Evolutionary conservation across 495 filamentous ascomycete species (phyloP), one percentile per base, ranked within the genome.

Genomic region (Thermochaetoides thermophila): DNA sequence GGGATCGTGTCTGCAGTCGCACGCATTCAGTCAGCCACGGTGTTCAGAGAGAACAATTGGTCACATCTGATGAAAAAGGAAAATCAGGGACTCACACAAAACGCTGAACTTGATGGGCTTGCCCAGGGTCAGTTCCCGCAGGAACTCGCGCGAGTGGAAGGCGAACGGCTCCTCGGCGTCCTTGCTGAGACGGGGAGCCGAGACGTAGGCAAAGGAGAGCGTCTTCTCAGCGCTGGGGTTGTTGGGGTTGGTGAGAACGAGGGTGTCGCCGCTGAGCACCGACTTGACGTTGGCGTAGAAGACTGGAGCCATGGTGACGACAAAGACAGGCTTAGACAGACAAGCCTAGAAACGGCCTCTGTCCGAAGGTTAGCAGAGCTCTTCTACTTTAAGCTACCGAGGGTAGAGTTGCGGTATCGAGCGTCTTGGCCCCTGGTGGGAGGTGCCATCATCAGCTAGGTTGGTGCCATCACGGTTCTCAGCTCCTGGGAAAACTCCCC

Each of bases 141-240:
- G 70, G 51, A 78, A 87, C 50, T 99, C 89, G 34, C 91, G 81
- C 27, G 91, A 92, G 56, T 85, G 76, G 55, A 93, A 96, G 24
- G 78, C 86, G 44, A 74, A 86, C 13, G 78, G 72, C 72, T 96
- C 87, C 43, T 96, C 87, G 36, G 80, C 84, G 38, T 96, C 91
- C 52, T 78, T 75, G 60, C 69, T 74, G 45, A 96, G 54, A 44
- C 84, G 74, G 0, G 91, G 91, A 11, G 84, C 84, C 28, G 80
- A 78, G 34, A 95, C 81, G 61, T 79, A 96, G 31, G 91, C 87
- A 31, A 99, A 62, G 40, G 84, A 91, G 32, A 99, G 68, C 23
- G 69, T 78, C 40, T 81, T 77, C 59, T 96, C 91, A 33, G 67
- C 64, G 17, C 76, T 71, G 38, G 85, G 81, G 52, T 78, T 73